A percentile compares a stretch with the other conserved stretches of the same genome.
Evolutionary conservation across 2,329 filamentous ascomycete species (phyloP).

Genomic region (Colletotrichum shisoi): DNA sequence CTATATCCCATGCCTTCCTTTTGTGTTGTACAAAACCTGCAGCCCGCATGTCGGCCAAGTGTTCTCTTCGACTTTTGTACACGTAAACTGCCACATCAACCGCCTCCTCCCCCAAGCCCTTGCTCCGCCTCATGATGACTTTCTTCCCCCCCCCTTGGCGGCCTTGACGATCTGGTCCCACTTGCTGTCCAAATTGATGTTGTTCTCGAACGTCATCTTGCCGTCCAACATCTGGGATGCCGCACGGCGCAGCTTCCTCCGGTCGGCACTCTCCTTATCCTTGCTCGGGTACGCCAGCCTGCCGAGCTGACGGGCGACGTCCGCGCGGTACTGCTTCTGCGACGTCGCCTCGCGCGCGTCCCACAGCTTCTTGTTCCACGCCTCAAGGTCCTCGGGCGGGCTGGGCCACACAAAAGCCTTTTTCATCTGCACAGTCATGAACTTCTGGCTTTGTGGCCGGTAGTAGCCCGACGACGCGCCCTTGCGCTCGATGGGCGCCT

Average conservation of each 20-base stretch:
- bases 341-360: constrained; percentile 59
- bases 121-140: constrained; percentile 32
- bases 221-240: constrained; percentile 69
- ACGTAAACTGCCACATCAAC: neutral
- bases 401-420: constrained; percentile 89
- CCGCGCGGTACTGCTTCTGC: constrained; percentile 52
- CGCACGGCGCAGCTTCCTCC: constrained; percentile 54
- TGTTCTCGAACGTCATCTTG: constrained; percentile 58
- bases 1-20: constrained; percentile 40
- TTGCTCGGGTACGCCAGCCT: constrained; percentile 51
- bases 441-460: constrained; percentile 79
- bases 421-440: constrained; percentile 91
- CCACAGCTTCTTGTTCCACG: constrained; percentile 71
- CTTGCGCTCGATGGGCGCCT: constrained; percentile 64
- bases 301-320: constrained; percentile 47
- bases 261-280: constrained; percentile 52
- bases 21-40: constrained; percentile 40
- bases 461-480: constrained; percentile 64
- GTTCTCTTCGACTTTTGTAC: constrained; percentile 29
- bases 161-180: constrained; percentile 45
- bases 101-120: neutral
- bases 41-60: constrained; percentile 26
- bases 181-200: constrained; percentile 43
- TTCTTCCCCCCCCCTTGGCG: constrained; percentile 40
- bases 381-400: constrained; percentile 65